phyloP scores from a whole-genome alignment of 2,329 filamentous ascomycete species.

The Sporothrix brasiliensis region DNA sequence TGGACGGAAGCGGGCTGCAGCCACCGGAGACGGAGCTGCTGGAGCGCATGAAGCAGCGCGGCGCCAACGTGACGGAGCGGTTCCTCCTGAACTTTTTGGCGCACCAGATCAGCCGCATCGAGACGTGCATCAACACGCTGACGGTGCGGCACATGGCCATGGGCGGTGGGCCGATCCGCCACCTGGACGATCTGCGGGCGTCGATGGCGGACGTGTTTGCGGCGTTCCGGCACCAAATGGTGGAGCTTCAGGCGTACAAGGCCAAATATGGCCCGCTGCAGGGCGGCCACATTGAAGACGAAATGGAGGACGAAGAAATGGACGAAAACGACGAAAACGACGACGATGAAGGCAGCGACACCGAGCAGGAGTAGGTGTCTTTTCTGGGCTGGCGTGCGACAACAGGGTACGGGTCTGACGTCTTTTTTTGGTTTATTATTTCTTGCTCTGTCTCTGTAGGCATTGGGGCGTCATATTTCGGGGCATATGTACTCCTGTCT shows the following conservation, averaged over 20 bases:
- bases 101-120: slow-evolving; percentile 92
- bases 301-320: slow-evolving; percentile 19
- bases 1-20: slow-evolving; percentile 64
- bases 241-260: slow-evolving; percentile 66
- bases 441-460: background rate
- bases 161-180: slow-evolving; percentile 64
- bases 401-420: too few species aligned
- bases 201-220: slow-evolving; percentile 75
- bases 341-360: slow-evolving; percentile 43
- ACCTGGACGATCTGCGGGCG: slow-evolving; percentile 72
- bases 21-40: slow-evolving; percentile 82
- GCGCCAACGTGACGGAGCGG: slow-evolving; percentile 83
- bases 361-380: slow-evolving; percentile 42
- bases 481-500: background rate
- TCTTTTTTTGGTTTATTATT: background rate
- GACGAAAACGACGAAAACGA: slow-evolving; percentile 27
- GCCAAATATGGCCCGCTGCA: slow-evolving; percentile 54
- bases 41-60: slow-evolving; percentile 66
- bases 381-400: background rate
- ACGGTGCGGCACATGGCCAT: slow-evolving; percentile 76
- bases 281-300: background rate
- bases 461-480: slow-evolving; percentile 18
- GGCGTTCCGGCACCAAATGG: slow-evolving; percentile 62
- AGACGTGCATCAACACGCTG: slow-evolving; percentile 83
- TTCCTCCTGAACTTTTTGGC: slow-evolving; percentile 89